phyloP scores from a whole-genome alignment of 2,329 filamentous ascomycete genomes.

The Hymenotorrendiella dingleyae region DNA sequence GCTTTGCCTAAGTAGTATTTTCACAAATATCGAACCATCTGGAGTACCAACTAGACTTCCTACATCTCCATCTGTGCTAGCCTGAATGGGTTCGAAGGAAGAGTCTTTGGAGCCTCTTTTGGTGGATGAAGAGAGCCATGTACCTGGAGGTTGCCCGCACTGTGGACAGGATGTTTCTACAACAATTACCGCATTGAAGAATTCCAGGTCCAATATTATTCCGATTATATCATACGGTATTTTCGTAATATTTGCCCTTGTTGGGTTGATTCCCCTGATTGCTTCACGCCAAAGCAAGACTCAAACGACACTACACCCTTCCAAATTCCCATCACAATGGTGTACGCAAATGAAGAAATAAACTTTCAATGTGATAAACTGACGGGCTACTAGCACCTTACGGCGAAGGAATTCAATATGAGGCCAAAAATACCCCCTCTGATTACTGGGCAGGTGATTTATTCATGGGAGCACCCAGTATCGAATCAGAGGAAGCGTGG shows the following conservation, averaged over 20 bases:
- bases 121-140: neutral
- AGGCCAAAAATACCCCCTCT: neutral
- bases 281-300: no score
- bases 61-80: no score
- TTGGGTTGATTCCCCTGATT: no score
- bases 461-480: conserved; percentile 1
- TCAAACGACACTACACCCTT: no score
- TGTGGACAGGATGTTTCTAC: conserved; percentile 1
- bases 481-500: neutral
- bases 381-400: no score
- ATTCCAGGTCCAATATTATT: neutral
- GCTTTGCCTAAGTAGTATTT: no score
- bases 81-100: neutral
- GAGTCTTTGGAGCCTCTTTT: neutral
- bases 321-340: no score
- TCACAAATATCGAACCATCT: no score
- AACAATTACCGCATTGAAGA: neutral
- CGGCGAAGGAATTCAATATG: neutral
- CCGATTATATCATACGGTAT: neutral
- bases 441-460: conserved; percentile 1
- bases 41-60: no score
- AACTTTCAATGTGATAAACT: no score
- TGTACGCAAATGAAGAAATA: no score
- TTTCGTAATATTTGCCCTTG: neutral
- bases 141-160: conserved; percentile 1